Base-by-base conservation (phyloP, 306 rosid species). In the Cyamopsis tetragonoloba region DNA sequence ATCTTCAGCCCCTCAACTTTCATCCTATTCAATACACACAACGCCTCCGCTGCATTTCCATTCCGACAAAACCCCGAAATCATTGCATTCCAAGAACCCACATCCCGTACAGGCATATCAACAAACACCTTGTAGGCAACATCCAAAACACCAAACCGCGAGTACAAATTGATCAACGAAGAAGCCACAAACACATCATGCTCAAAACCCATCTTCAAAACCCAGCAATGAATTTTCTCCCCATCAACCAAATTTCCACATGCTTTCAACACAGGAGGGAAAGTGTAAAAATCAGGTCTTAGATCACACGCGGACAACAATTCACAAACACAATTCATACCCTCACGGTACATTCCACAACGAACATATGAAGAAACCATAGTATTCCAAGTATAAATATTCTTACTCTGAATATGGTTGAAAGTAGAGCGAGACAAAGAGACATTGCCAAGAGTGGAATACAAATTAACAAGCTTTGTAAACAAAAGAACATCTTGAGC, bases 81-180 rank as follows among this genome's bases (percentile, higher is more conserved):
- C 85, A 81, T 81, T 3, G 85, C 82, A 50, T 81, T 81, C 85
- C 85, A 81, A 56, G 82, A 72, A 1, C 85, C 82, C 61, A 81
- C 44, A 57, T 81, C 85, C 3, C 79, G 69, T 4, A 62, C 62
- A 0, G 74, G 71, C 85, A 81, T 81, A 42, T 62, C 71, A 10
- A 38, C 71, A 77, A 81, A 81, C 69, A 81, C 7, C 50, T 73
- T 68, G 10, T 48, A 19, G 0, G 85, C 79, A 68, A 12, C 66
- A 62, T 48, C 43, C 1, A 77, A 30, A 49, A 14, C 32, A 26
- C 77, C 66, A 68, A 73, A 81, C 37, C 82, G 39, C 6, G 82
- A 70, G 34, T 81, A 77, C 50, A 81, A 39, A 68, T 77, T 18
- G 4, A 77, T 72, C 79, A 81, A 73, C 0, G 82, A 81, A 50